Evolutionary conservation across 306 rosid genomes (phyloP).

Genomic region (Carpinus fangiana): DNA sequence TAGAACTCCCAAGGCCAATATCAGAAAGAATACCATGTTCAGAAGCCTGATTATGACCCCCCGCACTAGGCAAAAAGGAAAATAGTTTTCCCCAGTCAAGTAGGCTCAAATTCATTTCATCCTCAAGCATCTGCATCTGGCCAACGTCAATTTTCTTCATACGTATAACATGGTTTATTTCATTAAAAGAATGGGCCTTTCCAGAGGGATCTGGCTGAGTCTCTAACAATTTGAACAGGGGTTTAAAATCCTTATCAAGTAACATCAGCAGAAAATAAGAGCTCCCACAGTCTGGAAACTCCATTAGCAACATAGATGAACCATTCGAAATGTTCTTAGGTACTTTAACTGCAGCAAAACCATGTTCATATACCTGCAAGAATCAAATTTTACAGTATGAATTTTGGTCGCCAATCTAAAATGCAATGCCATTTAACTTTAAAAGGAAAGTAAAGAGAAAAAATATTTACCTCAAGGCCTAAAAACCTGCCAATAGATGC

Average conservation of each 20-base stretch:
- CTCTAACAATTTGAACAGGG: slow-evolving; percentile 86
- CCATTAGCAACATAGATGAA: slow-evolving; percentile 80
- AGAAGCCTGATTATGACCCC: slow-evolving; percentile 51
- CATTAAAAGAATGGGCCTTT: slow-evolving; percentile 60
- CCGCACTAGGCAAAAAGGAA: slow-evolving; percentile 48
- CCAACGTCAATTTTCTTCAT: slow-evolving; percentile 71
- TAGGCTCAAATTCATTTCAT: slow-evolving; percentile 82
- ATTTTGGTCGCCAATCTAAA: slow-evolving; percentile 15
- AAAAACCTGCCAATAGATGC: slow-evolving; percentile 87
- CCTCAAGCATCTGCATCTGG: slow-evolving; percentile 87
- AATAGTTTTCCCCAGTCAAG: slow-evolving; percentile 69
- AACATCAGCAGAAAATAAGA: slow-evolving; percentile 82
- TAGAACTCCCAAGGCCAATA: slow-evolving; percentile 51
- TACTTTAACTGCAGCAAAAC: slow-evolving; percentile 67
- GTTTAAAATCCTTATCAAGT: slow-evolving; percentile 91
- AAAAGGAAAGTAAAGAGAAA: slow-evolving; percentile 13
- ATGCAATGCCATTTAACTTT: neutral
- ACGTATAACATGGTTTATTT: slow-evolving; percentile 61
- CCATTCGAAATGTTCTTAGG: slow-evolving; percentile 71
- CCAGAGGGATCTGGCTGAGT: slow-evolving; percentile 61
- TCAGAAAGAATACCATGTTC: slow-evolving; percentile 59
- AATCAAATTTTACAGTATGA: slow-evolving; percentile 7
- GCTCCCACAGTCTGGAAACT: slow-evolving; percentile 91
- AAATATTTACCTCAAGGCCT: slow-evolving; percentile 80
- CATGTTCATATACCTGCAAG: slow-evolving; percentile 85